These are phyloP conservation scores for Solanum ahanhuiri DNA, from an alignment of 257 asterid genomes.

Conservation along the genomic window DNA sequence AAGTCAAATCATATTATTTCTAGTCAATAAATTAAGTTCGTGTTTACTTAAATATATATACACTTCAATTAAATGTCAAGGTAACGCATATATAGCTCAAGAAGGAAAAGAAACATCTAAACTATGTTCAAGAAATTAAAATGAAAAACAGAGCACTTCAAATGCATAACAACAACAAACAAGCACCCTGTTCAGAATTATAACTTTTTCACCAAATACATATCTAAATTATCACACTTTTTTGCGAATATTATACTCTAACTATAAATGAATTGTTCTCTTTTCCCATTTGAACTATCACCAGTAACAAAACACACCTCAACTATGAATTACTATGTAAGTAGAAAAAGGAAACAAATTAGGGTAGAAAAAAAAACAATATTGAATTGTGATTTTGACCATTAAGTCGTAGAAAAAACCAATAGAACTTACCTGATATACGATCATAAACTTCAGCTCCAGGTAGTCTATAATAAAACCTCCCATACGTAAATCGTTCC, in stretches of 20 bases:
- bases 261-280: neutral
- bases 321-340: neutral
- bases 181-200: neutral
- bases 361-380: neutral
- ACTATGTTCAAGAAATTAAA: neutral
- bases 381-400: neutral
- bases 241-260: neutral
- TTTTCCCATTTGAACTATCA: neutral
- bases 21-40: neutral
- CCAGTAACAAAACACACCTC: neutral
- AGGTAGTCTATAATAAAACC: constrained; percentile 58
- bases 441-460: constrained; percentile 64
- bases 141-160: neutral
- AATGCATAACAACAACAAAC: neutral
- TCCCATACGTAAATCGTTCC: constrained; percentile 34
- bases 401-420: too few species aligned
- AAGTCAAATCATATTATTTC: neutral
- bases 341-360: neutral
- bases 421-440: constrained; percentile 40
- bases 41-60: neutral
- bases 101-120: neutral
- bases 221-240: too few species aligned
- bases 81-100: neutral
- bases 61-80: neutral
- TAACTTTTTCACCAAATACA: too few species aligned